These are phyloP conservation scores for Kalmusia sp. DNA, from an alignment of 2,329 filamentous ascomycete genomes.

Conservation along the genomic window DNA sequence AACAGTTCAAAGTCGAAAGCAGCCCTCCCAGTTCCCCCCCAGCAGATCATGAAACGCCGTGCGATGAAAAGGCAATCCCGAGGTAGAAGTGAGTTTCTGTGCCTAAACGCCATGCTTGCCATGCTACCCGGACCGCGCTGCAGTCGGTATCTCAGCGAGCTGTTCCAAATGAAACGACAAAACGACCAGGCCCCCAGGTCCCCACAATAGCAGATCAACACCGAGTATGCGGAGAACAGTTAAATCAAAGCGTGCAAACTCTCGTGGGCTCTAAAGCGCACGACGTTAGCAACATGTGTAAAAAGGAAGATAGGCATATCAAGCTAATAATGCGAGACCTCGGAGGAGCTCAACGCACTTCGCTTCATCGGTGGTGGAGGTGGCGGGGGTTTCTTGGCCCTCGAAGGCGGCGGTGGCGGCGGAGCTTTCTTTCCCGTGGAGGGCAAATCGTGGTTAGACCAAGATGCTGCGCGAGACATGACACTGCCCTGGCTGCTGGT, in stretches of 20 bases:
- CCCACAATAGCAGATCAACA: background rate
- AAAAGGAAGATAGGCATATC: slow-evolving; percentile 9
- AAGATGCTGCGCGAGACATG: slow-evolving; percentile 60
- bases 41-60: slow-evolving; percentile 8
- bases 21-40: background rate
- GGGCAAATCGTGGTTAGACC: slow-evolving; percentile 46
- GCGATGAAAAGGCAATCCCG: background rate
- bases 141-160: slow-evolving; percentile 19
- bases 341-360: slow-evolving; percentile 54
- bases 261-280: slow-evolving; percentile 22
- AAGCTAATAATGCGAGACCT: slow-evolving; percentile 44
- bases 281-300: slow-evolving; percentile 21
- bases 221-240: background rate
- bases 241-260: slow-evolving; percentile 9
- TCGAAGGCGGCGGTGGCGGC: slow-evolving; percentile 65
- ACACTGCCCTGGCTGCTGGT: slow-evolving; percentile 57
- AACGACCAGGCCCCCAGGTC: background rate
- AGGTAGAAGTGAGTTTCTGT: no score
- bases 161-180: background rate
- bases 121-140: slow-evolving; percentile 30
- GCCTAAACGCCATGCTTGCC: slow-evolving; percentile 11
- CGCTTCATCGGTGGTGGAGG: slow-evolving; percentile 71
- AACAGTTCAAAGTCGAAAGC: no score
- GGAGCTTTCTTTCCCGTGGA: slow-evolving; percentile 57
- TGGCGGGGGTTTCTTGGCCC: slow-evolving; percentile 71